These are phyloP conservation scores for Rauvolfia tetraphylla DNA, from an alignment of 257 asterid genomes.

Conservation along the genomic window DNA sequence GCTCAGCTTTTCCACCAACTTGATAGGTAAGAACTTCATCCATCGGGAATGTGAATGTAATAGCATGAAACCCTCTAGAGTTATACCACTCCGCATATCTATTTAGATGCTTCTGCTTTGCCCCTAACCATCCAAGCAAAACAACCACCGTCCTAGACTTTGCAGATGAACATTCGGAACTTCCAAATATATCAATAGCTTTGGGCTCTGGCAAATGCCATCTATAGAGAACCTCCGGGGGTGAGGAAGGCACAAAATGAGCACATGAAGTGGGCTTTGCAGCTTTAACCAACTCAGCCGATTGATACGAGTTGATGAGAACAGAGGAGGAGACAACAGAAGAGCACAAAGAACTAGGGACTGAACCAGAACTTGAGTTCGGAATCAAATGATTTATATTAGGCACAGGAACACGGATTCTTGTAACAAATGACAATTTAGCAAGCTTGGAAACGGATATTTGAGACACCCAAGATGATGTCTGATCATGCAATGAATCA, in stretches of 20 bases:
- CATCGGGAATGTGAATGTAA: constrained; percentile 91
- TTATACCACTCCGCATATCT: constrained; percentile 88
- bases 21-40: constrained; percentile 72
- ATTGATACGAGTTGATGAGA: constrained; percentile 41
- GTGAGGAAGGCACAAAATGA: constrained; percentile 33
- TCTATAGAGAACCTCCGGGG: constrained; percentile 56
- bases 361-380: constrained; percentile 23
- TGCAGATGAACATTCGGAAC: constrained; percentile 40
- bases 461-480: constrained; percentile 61
- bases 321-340: constrained; percentile 37
- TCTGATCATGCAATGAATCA: constrained; percentile 25
- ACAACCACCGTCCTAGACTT: constrained; percentile 85
- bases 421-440: constrained; percentile 43
- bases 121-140: constrained; percentile 94
- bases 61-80: constrained; percentile 81
- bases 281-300: constrained; percentile 54
- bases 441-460: constrained; percentile 59
- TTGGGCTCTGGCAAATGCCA: constrained; percentile 87
- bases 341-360: constrained; percentile 24
- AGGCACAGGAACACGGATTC: constrained; percentile 56
- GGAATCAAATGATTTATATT: constrained; percentile 33
- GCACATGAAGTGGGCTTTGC: constrained; percentile 49
- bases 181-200: constrained; percentile 38
- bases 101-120: constrained; percentile 83
- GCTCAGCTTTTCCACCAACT: constrained; percentile 91